Conservation (phyloP, 345 rosid genomes). For the Melastoma malabathricum region DNA sequence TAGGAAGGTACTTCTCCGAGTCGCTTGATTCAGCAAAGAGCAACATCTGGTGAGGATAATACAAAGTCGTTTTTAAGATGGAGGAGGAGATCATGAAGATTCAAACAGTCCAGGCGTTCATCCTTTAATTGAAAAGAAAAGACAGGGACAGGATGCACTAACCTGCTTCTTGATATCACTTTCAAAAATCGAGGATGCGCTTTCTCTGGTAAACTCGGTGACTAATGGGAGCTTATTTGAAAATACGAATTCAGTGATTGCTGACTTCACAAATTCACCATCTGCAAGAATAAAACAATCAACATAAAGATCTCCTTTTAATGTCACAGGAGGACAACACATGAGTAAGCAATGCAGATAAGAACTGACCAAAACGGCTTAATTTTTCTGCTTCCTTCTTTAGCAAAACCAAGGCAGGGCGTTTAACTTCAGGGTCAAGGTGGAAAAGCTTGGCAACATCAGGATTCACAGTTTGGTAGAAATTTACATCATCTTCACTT, state of each 20-base stretch:
- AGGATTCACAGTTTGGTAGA: conserved; percentile 79
- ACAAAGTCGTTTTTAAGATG: too few species aligned
- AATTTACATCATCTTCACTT: conserved; percentile 79
- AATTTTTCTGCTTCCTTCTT: conserved; percentile 83
- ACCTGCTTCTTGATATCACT: conserved; percentile 90
- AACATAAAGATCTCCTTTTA: too few species aligned
- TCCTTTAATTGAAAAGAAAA: too few species aligned
- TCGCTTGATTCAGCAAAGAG: conserved; percentile 57
- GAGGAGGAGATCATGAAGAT: too few species aligned
- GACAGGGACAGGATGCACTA: background rate
- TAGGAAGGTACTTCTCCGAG: conserved; percentile 48
- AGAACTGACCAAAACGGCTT: conserved; percentile 61
- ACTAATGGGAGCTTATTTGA: conserved; percentile 87
- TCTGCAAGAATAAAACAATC: conserved; percentile 29
- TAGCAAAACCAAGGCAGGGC: conserved; percentile 72
- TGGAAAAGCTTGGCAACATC: conserved; percentile 94
- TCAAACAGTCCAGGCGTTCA: too few species aligned
- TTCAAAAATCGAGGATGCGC: conserved; percentile 66
- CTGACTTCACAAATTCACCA: conserved; percentile 72
- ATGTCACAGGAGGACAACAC: too few species aligned
- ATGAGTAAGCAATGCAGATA: background rate
- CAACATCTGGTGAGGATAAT: conserved; percentile 40
- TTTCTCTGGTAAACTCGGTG: conserved; percentile 68
- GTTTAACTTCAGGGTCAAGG: conserved; percentile 51
- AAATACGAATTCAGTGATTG: conserved; percentile 49